Percentiles rank a stretch among this genome's conserved stretches.
Conservation (phyloP, 495 filamentous ascomycete genomes). For the Penicillium goetzii region DNA sequence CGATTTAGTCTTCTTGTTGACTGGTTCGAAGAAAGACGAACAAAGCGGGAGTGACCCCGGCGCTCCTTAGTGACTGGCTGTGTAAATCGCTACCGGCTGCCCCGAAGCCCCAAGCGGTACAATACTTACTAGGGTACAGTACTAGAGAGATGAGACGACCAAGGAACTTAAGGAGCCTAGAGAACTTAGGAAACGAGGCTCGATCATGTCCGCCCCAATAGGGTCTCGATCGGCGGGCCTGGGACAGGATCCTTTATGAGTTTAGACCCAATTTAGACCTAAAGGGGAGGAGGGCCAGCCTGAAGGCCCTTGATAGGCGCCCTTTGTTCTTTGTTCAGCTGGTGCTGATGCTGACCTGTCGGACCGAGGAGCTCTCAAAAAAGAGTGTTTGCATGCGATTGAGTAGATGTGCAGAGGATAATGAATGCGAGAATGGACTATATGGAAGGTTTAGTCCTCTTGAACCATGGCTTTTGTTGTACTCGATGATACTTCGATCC, state of each 20-base stretch:
- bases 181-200: slow-evolving; percentile 1
- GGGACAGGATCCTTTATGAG: slow-evolving; percentile 6
- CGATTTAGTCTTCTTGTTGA: too few species aligned
- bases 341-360: slow-evolving; percentile 8
- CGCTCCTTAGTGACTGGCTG: neutral
- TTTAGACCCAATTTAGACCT: neutral
- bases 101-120: neutral
- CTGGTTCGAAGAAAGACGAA: neutral
- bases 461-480: neutral
- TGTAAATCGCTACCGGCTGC: neutral
- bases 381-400: slow-evolving; percentile 1
- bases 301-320: slow-evolving; percentile 16
- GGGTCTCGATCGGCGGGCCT: slow-evolving; percentile 27
- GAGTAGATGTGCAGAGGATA: neutral
- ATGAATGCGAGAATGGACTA: neutral
- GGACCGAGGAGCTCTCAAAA: neutral
- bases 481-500: neutral
- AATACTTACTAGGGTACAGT: too few species aligned
- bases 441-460: neutral
- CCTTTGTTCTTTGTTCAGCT: slow-evolving; percentile 13
- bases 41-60: neutral
- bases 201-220: slow-evolving; percentile 8
- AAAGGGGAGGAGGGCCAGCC: neutral
- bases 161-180: neutral
- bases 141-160: neutral